phyloP scores from a whole-genome alignment of 2,329 filamentous ascomycete species.

The Torrubiellomyces zombiae region DNA sequence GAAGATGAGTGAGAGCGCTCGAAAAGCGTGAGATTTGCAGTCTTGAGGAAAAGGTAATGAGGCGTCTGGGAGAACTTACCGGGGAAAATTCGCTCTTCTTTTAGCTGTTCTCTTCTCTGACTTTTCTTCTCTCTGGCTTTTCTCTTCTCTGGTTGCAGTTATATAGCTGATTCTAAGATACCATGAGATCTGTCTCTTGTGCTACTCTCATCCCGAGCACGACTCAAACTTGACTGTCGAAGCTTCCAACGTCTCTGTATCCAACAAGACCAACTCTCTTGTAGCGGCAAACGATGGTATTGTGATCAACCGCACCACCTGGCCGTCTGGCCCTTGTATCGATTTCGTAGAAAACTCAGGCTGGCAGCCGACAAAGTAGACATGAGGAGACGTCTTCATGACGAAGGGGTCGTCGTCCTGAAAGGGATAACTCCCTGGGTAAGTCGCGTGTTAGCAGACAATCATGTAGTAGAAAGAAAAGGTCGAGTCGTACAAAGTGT shows the following conservation, averaged over 20 bases:
- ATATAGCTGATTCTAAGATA: too few relatives aligned
- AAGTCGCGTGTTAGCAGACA: background rate
- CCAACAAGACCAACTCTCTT: conserved; percentile 66
- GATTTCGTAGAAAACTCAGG: conserved; percentile 57
- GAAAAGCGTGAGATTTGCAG: too few relatives aligned
- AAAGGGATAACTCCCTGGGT: conserved; percentile 80
- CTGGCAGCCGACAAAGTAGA: conserved; percentile 83
- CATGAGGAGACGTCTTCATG: conserved; percentile 66
- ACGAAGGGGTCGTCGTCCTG: conserved; percentile 88
- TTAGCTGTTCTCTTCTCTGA: too few relatives aligned
- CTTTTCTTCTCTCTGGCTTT: too few relatives aligned
- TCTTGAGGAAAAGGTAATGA: too few relatives aligned
- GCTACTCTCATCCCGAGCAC: conserved; percentile 7
- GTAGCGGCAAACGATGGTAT: conserved; percentile 70
- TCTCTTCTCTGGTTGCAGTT: too few relatives aligned
- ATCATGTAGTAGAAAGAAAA: background rate
- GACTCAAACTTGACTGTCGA: conserved; percentile 49
- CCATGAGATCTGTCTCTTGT: conserved; percentile 1
- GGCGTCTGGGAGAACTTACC: too few relatives aligned
- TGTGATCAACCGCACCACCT: conserved; percentile 61
- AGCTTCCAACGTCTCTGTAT: conserved; percentile 70
- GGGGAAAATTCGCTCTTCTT: too few relatives aligned
- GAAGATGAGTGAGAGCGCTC: too few relatives aligned
- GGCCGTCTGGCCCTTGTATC: conserved; percentile 49
- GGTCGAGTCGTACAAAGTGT: conserved; percentile 62